Conservation (phyloP, 2,329 filamentous ascomycete genomes). For the Diaporthe caulivora region DNA sequence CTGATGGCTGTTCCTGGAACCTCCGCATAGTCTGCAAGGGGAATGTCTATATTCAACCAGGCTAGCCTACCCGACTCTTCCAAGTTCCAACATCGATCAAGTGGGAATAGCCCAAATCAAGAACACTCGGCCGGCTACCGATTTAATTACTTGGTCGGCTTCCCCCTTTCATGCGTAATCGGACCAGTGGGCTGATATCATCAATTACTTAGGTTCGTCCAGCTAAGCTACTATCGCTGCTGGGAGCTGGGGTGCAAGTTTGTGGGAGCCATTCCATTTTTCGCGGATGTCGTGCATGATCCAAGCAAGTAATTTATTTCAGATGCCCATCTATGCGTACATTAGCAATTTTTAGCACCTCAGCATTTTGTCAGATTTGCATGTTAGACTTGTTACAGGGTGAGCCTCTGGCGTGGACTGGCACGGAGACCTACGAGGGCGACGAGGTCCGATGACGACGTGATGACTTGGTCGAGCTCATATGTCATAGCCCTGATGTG, state of each 20-base stretch:
- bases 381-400: background rate
- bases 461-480: slow-evolving; percentile 1
- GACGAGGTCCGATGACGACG: slow-evolving; percentile 11
- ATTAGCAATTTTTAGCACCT: background rate
- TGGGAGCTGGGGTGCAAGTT: background rate
- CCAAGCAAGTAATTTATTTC: background rate
- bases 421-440: background rate
- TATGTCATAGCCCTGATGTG: slow-evolving; percentile 5
- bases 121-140: background rate
- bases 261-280: background rate
- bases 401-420: background rate
- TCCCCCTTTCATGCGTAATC: slow-evolving; percentile 11
- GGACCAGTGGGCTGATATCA: background rate
- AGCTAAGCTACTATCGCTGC: background rate
- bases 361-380: background rate
- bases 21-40: background rate
- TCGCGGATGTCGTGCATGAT: slow-evolving; percentile 13
- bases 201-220: background rate
- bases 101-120: background rate
- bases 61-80: background rate
- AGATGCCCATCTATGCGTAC: background rate
- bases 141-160: background rate
- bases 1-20: background rate
- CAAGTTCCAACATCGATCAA: background rate
- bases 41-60: background rate